Base-by-base conservation (phyloP, 169 alveolate species). In the Plasmodium falciparum region DNA sequence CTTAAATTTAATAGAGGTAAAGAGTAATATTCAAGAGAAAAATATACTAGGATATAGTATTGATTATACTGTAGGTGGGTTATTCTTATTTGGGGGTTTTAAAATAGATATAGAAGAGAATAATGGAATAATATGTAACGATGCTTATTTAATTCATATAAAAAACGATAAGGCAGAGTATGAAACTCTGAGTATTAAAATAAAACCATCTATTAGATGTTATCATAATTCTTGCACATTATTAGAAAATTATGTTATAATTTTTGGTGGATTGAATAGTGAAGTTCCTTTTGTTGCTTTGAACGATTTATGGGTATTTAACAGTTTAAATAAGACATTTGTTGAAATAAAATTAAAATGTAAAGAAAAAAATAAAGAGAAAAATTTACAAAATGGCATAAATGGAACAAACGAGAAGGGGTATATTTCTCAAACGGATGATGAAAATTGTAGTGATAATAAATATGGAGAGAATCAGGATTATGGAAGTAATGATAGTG, bases 1-100 rank as follows among this genome's bases (percentile, higher is more conserved):
- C 20, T 70, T 78, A 52, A 78, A 70, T 78, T 70, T 78, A 43
- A 78, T 76, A 54, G 89, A 78, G 70, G 65, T 78, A n/a, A 78
- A 78, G 54, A 78, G 89, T 70, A 78, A 54, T 20, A 70, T 43
- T 45, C 66, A 78, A 70, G 80, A 78, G 50, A 45, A 66, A 59
- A 65, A 50, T 43, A 70, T 78, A 33, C 49, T 78, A 66, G 89
- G 89, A n/a, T 78, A 78, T 59, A 78, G 80, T 59, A 29, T 78
- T 45, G 39, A 78, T 61, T 78, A 47, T 47, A 78, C 89, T 43
- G 22, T 65, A 13, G 70, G 70, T 17, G 89, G 89, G 47, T 15
- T 78, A 70, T 71, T 78, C 24, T 70, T 78, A 43, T 78, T 78
- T 70, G 89, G 89, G 61, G 89, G 89, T 2, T 78, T 78, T 71